Evolutionary conservation across 2,329 filamentous ascomycete species (phyloP), one percentile per base, ranked within the genome.

Genomic region (Ophiostoma pallidulum): DNA sequence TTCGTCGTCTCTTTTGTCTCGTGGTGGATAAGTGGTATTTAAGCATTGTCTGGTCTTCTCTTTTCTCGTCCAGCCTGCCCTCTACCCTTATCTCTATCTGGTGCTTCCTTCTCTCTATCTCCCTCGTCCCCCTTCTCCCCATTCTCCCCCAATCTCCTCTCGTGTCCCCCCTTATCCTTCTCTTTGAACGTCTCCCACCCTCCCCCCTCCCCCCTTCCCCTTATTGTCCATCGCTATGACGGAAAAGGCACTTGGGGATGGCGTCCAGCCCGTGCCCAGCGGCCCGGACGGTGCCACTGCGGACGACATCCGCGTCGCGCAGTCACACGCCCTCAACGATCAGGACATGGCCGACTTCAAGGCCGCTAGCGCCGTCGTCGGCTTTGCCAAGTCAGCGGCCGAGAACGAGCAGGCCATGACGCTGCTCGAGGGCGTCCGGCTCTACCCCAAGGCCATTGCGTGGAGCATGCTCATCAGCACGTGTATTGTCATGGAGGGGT

Each of bases 381-480:
- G 70, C 58, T 64, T 66, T 54, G 73, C 73, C 45, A 70, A 64
- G 54, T 57, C 60, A 26, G 78, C 78, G 14, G 70, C 76, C 24
- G 71, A 78, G 50, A 79, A 78, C 62, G 78, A 82, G 64, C 81
- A 79, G 56, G 73, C 69, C 13, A 87, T 88, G 83, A 84, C 75
- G 40, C 69, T 94, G 49, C 60, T 76, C 62, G 79, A 94, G 68
- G 88, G 86, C 53, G 73, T 94, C 63, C 79, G 73, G 60, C 73
- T 92, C 22, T 95, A 95, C 61, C 88, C 87, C 50, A 91, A 94
- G 69, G 89, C 89, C 19, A 82, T 94, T 48, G 75, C 70, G 19
- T 95, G 87, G 86, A 87, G 82, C 57, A 59, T 94, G 43, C 70
- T 94, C 50, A 90, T 95, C 64, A 91, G 84, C n/a, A 91, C 86